Evolutionary conservation across 176 grass and related monocot species (phyloP).

Genomic region (Tillandsia fasciculata): DNA sequence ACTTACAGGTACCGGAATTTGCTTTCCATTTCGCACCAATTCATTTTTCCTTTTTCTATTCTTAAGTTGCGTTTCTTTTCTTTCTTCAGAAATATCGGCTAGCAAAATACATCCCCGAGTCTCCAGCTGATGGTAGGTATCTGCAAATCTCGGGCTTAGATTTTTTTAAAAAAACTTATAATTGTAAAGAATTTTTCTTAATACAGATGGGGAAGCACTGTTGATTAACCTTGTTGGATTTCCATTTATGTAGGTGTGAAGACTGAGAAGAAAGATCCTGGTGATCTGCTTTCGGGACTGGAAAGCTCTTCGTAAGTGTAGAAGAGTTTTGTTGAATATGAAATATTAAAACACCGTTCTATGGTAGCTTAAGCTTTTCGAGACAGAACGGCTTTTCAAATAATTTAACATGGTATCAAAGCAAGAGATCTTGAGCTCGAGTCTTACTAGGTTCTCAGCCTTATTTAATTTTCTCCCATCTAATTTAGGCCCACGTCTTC

Average conservation of each 20-base stretch:
- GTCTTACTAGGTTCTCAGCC: too few relatives aligned
- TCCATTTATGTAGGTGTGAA: slow-evolving; percentile 30
- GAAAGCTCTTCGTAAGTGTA: slow-evolving; percentile 51
- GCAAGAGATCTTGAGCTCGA: too few relatives aligned
- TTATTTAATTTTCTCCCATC: too few relatives aligned
- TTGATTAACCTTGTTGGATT: not conserved
- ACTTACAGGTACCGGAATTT: slow-evolving; percentile 66
- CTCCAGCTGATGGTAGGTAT: slow-evolving; percentile 30
- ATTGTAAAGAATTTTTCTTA: not conserved
- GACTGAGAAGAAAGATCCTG: slow-evolving; percentile 38
- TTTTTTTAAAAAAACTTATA: not conserved
- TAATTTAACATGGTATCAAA: too few relatives aligned
- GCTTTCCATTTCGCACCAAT: not conserved
- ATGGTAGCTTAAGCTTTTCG: too few relatives aligned
- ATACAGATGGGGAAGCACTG: not conserved
- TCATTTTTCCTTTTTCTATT: slow-evolving; percentile 1
- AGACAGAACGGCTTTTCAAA: too few relatives aligned
- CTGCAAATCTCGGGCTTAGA: not conserved
- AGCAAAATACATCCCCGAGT: slow-evolving; percentile 33
- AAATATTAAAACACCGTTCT: not conserved
- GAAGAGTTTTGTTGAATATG: not conserved
- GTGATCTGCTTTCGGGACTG: slow-evolving; percentile 31
- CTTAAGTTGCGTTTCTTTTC: slow-evolving; percentile 8
- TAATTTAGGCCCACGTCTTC: too few relatives aligned
- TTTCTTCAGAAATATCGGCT: slow-evolving; percentile 40